Evolutionary conservation across 2,329 filamentous ascomycete genomes (phyloP).

Genomic region (Arthrobotrys sinensis): DNA sequence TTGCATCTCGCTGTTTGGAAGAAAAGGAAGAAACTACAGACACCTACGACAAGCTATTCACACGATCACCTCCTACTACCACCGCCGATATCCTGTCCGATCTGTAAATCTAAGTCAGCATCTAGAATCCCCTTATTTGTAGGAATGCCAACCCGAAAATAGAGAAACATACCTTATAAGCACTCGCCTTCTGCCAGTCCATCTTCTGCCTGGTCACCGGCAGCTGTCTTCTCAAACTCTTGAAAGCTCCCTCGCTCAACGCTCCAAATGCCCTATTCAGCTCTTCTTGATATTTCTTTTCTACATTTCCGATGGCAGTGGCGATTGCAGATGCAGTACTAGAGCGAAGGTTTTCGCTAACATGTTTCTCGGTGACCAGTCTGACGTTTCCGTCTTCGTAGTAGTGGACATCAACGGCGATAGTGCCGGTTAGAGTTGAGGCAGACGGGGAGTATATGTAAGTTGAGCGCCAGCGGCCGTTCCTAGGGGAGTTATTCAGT

Average conservation of each 20-base stretch:
- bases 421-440: constrained; percentile 79
- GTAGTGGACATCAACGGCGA: constrained; percentile 98
- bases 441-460: constrained; percentile 84
- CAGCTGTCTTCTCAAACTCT: constrained; percentile 89
- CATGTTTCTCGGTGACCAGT: constrained; percentile 86
- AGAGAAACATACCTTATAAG: constrained; percentile 82
- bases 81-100: constrained; percentile 61
- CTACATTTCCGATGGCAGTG: constrained; percentile 81
- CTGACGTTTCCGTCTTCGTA: constrained; percentile 99
- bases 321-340: constrained; percentile 78
- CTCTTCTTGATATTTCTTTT: constrained; percentile 97
- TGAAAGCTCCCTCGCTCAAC: constrained; percentile 95
- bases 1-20: constrained; percentile 24
- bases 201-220: constrained; percentile 98
- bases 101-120: constrained; percentile 30
- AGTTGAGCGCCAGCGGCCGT: constrained; percentile 92
- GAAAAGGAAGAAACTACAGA: constrained; percentile 10
- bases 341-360: constrained; percentile 75
- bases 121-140: background rate
- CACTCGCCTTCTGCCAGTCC: constrained; percentile 98
- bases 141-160: background rate
- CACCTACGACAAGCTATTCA: constrained; percentile 46
- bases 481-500: constrained; percentile 72
- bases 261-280: constrained; percentile 90
- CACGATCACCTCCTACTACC: constrained; percentile 50